These are phyloP conservation scores for Ustilago cynodontis DNA, from an alignment of 1,284 basidiomycete genomes.

Conservation along the genomic window DNA sequence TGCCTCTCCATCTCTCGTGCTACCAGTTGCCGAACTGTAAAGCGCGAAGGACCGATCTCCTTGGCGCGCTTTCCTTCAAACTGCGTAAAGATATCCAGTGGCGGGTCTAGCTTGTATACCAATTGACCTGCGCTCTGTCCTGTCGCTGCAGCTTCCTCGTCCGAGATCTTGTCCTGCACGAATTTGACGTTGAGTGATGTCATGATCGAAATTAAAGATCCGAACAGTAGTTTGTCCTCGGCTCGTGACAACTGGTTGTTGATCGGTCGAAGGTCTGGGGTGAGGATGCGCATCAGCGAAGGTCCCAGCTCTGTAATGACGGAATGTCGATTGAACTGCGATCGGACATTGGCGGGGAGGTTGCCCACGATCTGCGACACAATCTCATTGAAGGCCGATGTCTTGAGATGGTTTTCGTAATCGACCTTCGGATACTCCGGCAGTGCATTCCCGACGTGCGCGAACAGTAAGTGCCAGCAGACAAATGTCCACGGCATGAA, in stretches of 20 bases:
- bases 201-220: constrained; percentile 88
- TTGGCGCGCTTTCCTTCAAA: constrained; percentile 91
- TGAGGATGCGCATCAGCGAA: constrained; percentile 90
- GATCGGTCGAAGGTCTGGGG: constrained; percentile 85
- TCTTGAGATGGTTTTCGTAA: constrained; percentile 84
- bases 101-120: constrained; percentile 92
- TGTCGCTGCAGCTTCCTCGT: constrained; percentile 74
- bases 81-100: constrained; percentile 93
- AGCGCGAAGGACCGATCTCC: constrained; percentile 87
- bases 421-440: constrained; percentile 84
- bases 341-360: constrained; percentile 71
- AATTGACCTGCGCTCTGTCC: constrained; percentile 76
- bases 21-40: constrained; percentile 91
- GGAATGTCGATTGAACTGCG: constrained; percentile 76
- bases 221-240: constrained; percentile 81
- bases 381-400: constrained; percentile 86
- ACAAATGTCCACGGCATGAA: constrained; percentile 83
- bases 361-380: constrained; percentile 78
- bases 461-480: constrained; percentile 88
- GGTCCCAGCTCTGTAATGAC: constrained; percentile 82
- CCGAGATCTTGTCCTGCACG: constrained; percentile 82
- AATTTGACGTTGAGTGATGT: constrained; percentile 87
- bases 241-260: constrained; percentile 90
- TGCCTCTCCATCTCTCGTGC: constrained; percentile 78
- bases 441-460: constrained; percentile 78